These are phyloP conservation scores for Ballota nigra DNA, from an alignment of 257 asterid species.

Conservation along the genomic window DNA sequence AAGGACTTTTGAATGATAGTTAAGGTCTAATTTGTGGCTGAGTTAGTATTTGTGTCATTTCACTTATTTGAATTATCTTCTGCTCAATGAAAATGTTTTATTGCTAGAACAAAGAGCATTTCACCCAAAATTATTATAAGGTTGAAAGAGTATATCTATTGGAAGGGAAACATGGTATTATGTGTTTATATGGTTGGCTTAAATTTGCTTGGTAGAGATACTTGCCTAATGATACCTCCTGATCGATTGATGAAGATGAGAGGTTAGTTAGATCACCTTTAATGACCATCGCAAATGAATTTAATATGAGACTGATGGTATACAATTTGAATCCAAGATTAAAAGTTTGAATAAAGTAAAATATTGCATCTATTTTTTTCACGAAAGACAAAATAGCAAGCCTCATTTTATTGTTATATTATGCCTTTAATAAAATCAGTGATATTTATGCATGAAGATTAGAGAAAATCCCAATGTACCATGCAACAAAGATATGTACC, in stretches of 20 bases:
- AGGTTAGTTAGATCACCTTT: background rate
- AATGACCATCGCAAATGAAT: background rate
- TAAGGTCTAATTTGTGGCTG: background rate
- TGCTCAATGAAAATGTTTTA: background rate
- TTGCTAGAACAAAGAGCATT: too few relatives aligned
- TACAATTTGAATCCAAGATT: background rate
- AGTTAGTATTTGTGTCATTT: background rate
- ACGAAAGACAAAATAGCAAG: background rate
- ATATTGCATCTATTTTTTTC: too few relatives aligned
- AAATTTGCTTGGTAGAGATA: too few relatives aligned
- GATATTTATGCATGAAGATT: background rate
- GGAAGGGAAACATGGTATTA: too few relatives aligned
- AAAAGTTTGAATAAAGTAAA: background rate
- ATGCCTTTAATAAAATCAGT: background rate
- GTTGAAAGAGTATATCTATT: too few relatives aligned
- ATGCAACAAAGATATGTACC: background rate
- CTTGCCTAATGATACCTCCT: too few relatives aligned
- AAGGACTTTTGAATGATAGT: too few relatives aligned
- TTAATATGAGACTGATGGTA: background rate
- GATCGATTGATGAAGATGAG: too few relatives aligned
- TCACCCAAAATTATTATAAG: too few relatives aligned
- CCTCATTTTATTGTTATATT: background rate
- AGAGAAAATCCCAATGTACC: background rate
- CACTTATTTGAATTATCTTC: background rate
- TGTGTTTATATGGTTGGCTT: too few relatives aligned